Conservation (phyloP, 2,329 filamentous ascomycete species). For the Neofusicoccum sp. region DNA sequence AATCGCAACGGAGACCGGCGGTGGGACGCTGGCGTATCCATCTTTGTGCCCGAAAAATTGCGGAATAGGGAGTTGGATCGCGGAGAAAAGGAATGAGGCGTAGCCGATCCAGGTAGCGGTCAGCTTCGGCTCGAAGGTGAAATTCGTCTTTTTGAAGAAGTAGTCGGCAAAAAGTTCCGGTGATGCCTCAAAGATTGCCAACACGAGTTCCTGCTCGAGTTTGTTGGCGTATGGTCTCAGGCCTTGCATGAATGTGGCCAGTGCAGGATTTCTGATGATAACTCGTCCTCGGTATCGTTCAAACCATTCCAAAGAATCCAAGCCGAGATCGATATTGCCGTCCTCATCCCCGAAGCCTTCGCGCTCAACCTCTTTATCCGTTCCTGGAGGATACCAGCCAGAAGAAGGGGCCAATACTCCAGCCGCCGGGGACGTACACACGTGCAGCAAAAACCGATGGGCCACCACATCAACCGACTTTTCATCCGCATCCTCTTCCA, state of each 20-base stretch:
- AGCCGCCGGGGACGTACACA: constrained; percentile 70
- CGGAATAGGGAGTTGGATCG: constrained; percentile 73
- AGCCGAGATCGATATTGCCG: constrained; percentile 59
- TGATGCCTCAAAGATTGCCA: constrained; percentile 74
- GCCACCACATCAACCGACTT: constrained; percentile 65
- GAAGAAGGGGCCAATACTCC: constrained; percentile 74
- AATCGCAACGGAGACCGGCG: constrained; percentile 73
- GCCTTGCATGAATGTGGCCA: constrained; percentile 75
- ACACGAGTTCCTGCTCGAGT: constrained; percentile 76
- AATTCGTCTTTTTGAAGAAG: constrained; percentile 71
- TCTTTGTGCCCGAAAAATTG: constrained; percentile 66
- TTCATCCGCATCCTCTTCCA: constrained; percentile 48
- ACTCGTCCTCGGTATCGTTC: constrained; percentile 65
- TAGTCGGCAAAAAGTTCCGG: constrained; percentile 89
- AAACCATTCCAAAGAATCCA: constrained; percentile 69
- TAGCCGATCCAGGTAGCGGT: constrained; percentile 95
- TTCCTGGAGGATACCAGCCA: constrained; percentile 78
- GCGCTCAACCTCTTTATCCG: constrained; percentile 55
- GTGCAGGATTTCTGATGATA: constrained; percentile 73
- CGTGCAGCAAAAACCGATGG: constrained; percentile 71
- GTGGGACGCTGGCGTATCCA: constrained; percentile 65
- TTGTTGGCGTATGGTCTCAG: constrained; percentile 80
- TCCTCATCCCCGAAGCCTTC: constrained; percentile 40
- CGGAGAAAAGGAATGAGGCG: constrained; percentile 80
- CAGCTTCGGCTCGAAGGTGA: constrained; percentile 86